Evolutionary conservation across 2,329 filamentous ascomycete species (phyloP).

Genomic region (Cordyceps javanica): DNA sequence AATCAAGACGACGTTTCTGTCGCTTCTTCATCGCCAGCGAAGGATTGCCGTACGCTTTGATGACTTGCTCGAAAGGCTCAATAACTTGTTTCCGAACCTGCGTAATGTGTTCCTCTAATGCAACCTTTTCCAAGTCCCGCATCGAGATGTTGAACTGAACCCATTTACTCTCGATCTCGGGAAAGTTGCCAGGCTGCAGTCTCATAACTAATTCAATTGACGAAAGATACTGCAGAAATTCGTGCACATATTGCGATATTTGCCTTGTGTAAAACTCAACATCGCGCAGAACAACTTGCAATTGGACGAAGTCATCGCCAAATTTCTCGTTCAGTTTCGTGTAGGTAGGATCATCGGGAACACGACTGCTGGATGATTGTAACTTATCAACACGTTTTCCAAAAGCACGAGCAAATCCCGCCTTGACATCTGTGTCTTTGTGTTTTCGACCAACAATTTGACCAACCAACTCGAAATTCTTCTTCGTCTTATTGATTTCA

Average conservation of each 20-base stretch:
- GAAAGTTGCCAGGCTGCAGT: slow-evolving; percentile 62
- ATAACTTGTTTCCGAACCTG: slow-evolving; percentile 78
- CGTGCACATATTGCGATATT: slow-evolving; percentile 69
- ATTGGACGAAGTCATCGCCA: slow-evolving; percentile 81
- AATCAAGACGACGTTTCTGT: slow-evolving; percentile 86
- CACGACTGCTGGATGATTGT: slow-evolving; percentile 52
- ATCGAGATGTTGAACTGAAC: slow-evolving; percentile 83
- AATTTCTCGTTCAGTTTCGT: slow-evolving; percentile 78
- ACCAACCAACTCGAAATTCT: slow-evolving; percentile 86
- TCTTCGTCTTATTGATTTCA: slow-evolving; percentile 93
- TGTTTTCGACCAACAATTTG: slow-evolving; percentile 80
- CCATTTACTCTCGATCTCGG: slow-evolving; percentile 91
- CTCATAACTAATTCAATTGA: slow-evolving; percentile 80
- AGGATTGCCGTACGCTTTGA: slow-evolving; percentile 75
- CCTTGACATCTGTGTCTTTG: slow-evolving; percentile 81
- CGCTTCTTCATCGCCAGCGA: slow-evolving; percentile 90
- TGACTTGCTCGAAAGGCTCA: slow-evolving; percentile 71
- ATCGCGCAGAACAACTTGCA: slow-evolving; percentile 88
- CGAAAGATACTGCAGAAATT: slow-evolving; percentile 72
- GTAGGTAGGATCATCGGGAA: slow-evolving; percentile 77
- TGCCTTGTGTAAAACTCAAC: slow-evolving; percentile 90
- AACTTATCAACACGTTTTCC: slow-evolving; percentile 83
- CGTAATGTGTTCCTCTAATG: slow-evolving; percentile 70
- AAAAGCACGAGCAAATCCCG: slow-evolving; percentile 83
- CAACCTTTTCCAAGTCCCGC: slow-evolving; percentile 76